Conservation (phyloP, 2,329 filamentous ascomycete species). For the Ascochyta pisi region DNA sequence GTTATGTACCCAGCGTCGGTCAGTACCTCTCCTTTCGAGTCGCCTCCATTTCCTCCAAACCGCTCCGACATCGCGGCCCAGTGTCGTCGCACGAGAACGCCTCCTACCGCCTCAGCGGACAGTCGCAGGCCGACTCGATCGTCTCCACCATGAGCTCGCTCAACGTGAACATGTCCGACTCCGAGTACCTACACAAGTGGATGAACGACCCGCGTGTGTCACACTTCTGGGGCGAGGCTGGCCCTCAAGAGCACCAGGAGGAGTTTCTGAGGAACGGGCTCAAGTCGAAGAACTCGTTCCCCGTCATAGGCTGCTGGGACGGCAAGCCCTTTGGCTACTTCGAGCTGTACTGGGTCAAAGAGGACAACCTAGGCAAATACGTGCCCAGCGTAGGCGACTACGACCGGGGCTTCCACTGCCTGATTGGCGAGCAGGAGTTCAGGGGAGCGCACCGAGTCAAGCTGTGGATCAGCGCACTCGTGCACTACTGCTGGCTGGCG, state of each 20-base stretch:
- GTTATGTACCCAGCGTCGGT: slow-evolving; percentile 80
- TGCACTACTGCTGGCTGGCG: slow-evolving; percentile 82
- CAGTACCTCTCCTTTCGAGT: slow-evolving; percentile 91
- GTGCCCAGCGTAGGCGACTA: slow-evolving; percentile 75
- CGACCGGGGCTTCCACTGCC: slow-evolving; percentile 85
- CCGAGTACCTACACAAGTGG: slow-evolving; percentile 81
- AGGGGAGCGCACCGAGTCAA: slow-evolving; percentile 77
- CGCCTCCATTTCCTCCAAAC: slow-evolving; percentile 71
- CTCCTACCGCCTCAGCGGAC: slow-evolving; percentile 42
- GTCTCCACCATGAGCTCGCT: slow-evolving; percentile 42
- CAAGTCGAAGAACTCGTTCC: slow-evolving; percentile 77
- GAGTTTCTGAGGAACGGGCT: slow-evolving; percentile 73
- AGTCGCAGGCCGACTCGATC: slow-evolving; percentile 59
- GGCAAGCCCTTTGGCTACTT: slow-evolving; percentile 96
- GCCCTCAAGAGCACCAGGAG: slow-evolving; percentile 63
- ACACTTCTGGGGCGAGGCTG: slow-evolving; percentile 80
- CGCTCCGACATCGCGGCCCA: slow-evolving; percentile 70
- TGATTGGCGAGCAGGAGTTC: slow-evolving; percentile 92
- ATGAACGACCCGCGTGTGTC: slow-evolving; percentile 85
- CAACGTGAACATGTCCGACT: slow-evolving; percentile 57
- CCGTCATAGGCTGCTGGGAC: slow-evolving; percentile 91
- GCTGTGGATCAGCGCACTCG: slow-evolving; percentile 81
- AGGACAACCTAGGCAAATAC: slow-evolving; percentile 77
- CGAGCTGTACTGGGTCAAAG: slow-evolving; percentile 98
- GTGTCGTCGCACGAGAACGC: slow-evolving; percentile 31